These are phyloP conservation scores for Saksenaea vasiformis DNA, from an alignment of 371 early-diverging fungal genomes.

Conservation along the genomic window DNA sequence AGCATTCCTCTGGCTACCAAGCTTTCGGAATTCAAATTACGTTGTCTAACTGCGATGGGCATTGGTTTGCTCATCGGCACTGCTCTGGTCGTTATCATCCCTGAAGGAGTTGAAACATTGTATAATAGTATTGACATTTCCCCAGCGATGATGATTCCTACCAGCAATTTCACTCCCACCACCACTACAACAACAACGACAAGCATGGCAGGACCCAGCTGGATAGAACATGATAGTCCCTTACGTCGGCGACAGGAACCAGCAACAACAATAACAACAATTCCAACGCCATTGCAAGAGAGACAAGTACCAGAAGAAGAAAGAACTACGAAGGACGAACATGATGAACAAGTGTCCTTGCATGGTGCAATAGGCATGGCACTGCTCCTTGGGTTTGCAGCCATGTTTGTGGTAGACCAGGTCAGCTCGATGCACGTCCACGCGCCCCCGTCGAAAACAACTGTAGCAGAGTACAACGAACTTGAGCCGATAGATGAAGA, in stretches of 20 bases:
- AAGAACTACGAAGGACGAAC: slow-evolving; percentile 37
- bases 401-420: slow-evolving; percentile 91
- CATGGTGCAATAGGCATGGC: slow-evolving; percentile 80
- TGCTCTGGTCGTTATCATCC: slow-evolving; percentile 86
- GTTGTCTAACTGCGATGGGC: slow-evolving; percentile 83
- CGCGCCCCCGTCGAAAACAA: slow-evolving; percentile 14
- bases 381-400: slow-evolving; percentile 79
- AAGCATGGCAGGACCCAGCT: not conserved
- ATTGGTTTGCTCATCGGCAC: slow-evolving; percentile 91
- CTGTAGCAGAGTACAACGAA: slow-evolving; percentile 18
- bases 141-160: not conserved
- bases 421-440: slow-evolving; percentile 61
- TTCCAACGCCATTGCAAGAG: slow-evolving; percentile 2
- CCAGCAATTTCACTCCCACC: not conserved
- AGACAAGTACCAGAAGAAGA: slow-evolving; percentile 18
- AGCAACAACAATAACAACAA: not conserved
- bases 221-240: slow-evolving; percentile 3
- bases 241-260: not conserved
- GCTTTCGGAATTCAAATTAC: slow-evolving; percentile 72
- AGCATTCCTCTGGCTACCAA: slow-evolving; percentile 82
- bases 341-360: slow-evolving; percentile 22
- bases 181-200: not conserved
- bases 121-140: slow-evolving; percentile 37
- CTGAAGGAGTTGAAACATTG: slow-evolving; percentile 92
- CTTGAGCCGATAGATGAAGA: slow-evolving; percentile 12